phyloP scores from a whole-genome alignment of 768 basidiomycete genomes.

The Mycena venus region DNA sequence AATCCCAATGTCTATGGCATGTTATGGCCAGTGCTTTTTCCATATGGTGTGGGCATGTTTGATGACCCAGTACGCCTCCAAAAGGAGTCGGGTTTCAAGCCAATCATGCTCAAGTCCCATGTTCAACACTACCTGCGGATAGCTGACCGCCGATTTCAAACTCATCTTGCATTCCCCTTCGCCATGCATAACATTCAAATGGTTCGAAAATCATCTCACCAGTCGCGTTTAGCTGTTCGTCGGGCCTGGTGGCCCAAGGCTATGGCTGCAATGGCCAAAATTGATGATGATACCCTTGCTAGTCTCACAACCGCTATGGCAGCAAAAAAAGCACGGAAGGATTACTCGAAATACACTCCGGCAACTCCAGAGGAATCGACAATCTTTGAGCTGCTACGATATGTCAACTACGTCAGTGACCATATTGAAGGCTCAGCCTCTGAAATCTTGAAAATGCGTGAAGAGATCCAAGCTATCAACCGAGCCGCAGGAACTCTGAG shows the following conservation, averaged over 20 bases:
- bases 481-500: constrained; percentile 22
- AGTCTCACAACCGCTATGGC: neutral
- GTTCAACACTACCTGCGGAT: constrained; percentile 4
- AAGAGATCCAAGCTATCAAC: constrained; percentile 33
- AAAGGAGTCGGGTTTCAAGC: neutral
- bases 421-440: constrained; percentile 34
- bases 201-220: constrained; percentile 11
- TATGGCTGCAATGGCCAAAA: constrained; percentile 8
- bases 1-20: constrained; percentile 31
- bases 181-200: constrained; percentile 30
- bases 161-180: constrained; percentile 27
- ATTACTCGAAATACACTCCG: neutral
- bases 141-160: constrained; percentile 24
- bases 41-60: constrained; percentile 24
- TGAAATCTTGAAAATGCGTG: constrained; percentile 22
- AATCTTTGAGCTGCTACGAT: constrained; percentile 25
- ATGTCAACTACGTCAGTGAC: constrained; percentile 34
- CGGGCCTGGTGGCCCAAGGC: constrained; percentile 9
- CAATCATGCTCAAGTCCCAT: neutral
- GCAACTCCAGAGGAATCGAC: constrained; percentile 19
- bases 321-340: constrained; percentile 4
- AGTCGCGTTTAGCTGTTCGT: constrained; percentile 3
- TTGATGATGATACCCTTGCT: constrained; percentile 2
- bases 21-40: constrained; percentile 29
- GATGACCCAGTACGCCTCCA: constrained; percentile 15